Conservation (phyloP, 441 rosid genomes). For the Adansonia gregorii region DNA sequence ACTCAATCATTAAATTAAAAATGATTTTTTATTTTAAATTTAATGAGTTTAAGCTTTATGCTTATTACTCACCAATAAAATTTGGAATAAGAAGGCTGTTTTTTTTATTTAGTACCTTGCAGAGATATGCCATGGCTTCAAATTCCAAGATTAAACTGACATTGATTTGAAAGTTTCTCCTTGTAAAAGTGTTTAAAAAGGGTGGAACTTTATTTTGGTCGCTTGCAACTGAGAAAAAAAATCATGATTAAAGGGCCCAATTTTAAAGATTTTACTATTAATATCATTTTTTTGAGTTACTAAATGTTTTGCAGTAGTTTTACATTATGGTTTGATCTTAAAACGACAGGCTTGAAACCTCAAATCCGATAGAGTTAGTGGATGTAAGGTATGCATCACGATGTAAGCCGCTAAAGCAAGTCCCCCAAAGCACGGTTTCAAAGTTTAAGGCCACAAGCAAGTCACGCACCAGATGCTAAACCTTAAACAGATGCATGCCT, state of each 20-base stretch:
- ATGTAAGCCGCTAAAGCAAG: too few relatives aligned
- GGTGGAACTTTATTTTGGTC: not conserved
- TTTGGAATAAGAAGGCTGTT: not conserved
- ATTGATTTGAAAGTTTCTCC: not conserved
- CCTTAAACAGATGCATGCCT: too few relatives aligned
- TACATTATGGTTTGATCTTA: not conserved
- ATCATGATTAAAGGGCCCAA: not conserved
- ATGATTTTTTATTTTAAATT: too few relatives aligned
- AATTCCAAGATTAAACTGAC: not conserved
- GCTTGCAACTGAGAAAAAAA: not conserved
- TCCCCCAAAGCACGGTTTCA: not conserved
- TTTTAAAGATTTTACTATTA: not conserved
- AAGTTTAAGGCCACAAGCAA: constrained; percentile 45
- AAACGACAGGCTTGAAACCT: not conserved
- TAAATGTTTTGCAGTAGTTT: not conserved
- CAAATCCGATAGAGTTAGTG: too few relatives aligned
- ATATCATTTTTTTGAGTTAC: not conserved
- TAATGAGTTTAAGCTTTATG: too few relatives aligned
- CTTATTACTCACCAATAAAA: not conserved
- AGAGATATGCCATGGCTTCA: not conserved
- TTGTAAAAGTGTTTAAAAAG: too few relatives aligned
- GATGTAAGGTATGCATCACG: too few relatives aligned
- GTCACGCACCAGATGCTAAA: too few relatives aligned
- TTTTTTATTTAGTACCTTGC: not conserved
- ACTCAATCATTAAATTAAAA: too few relatives aligned